These are phyloP conservation scores for Fomes fomentarius DNA, from an alignment of 1,284 basidiomycete genomes.

Conservation along the genomic window DNA sequence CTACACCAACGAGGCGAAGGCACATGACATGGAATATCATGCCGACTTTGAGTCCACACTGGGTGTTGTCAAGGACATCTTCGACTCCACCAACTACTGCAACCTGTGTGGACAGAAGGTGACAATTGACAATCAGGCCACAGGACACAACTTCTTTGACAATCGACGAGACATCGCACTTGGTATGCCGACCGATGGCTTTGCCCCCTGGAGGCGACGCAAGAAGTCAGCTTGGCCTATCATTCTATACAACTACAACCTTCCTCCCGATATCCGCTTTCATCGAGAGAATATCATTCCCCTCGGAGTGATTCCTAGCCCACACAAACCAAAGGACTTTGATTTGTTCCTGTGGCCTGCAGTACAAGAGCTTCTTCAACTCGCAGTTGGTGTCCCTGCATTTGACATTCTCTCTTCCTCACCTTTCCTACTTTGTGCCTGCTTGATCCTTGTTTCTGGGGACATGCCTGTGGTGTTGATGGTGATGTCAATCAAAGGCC, in stretches of 20 bases:
- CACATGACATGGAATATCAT: constrained; percentile 26
- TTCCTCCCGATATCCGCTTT: constrained; percentile 38
- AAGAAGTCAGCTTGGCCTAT: constrained; percentile 46
- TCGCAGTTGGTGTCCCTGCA: constrained; percentile 39
- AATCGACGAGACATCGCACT: constrained; percentile 34
- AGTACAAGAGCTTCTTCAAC: constrained; percentile 39
- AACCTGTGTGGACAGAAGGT: constrained; percentile 10
- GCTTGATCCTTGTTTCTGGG: constrained; percentile 34
- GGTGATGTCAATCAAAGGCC: background rate
- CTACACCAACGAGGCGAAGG: constrained; percentile 4
- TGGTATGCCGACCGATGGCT: constrained; percentile 38
- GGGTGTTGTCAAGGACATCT: constrained; percentile 14
- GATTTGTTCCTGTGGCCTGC: constrained; percentile 46
- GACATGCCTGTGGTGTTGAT: background rate
- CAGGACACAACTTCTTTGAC: constrained; percentile 26
- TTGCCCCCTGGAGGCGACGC: constrained; percentile 40
- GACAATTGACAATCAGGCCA: constrained; percentile 7
- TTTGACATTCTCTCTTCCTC: constrained; percentile 32
- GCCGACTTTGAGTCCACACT: constrained; percentile 3
- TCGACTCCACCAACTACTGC: constrained; percentile 11
- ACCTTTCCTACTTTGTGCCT: background rate
- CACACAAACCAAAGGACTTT: constrained; percentile 43
- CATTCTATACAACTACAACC: constrained; percentile 43
- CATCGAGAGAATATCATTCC: constrained; percentile 36
- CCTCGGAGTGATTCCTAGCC: constrained; percentile 47